A percentile compares a stretch with the other conserved stretches of the same genome.
Conservation (phyloP, 2,329 filamentous ascomycete species). For the Sporothrix phasma region DNA sequence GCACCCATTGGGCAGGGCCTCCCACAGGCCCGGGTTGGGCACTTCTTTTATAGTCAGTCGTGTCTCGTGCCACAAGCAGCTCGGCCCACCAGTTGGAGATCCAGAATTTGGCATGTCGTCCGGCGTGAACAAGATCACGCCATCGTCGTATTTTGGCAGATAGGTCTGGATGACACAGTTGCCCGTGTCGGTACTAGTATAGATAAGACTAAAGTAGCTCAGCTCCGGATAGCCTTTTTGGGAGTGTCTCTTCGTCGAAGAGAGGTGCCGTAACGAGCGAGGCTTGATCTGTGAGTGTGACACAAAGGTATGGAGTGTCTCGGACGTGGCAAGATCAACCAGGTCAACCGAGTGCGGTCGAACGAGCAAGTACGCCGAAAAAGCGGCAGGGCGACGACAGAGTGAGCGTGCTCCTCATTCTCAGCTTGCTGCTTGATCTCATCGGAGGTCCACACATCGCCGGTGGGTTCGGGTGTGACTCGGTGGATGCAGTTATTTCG, state of each 20-base stretch:
- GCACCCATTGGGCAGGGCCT: slow-evolving; percentile 48
- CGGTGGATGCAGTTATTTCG: slow-evolving; percentile 42
- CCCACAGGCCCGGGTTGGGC: slow-evolving; percentile 56
- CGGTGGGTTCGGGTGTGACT: slow-evolving; percentile 32
- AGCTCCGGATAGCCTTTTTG: slow-evolving; percentile 47
- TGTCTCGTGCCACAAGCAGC: slow-evolving; percentile 42
- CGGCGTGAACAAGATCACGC: slow-evolving; percentile 50
- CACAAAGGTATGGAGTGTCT: slow-evolving; percentile 50
- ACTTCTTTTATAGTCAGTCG: slow-evolving; percentile 44
- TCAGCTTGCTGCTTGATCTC: slow-evolving; percentile 33
- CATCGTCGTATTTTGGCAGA: slow-evolving; percentile 41
- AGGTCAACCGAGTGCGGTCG: slow-evolving; percentile 47
- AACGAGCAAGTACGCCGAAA: slow-evolving; percentile 52
- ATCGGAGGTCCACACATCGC: slow-evolving; percentile 40
- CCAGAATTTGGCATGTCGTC: slow-evolving; percentile 28
- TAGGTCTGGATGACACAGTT: slow-evolving; percentile 58
- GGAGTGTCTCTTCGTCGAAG: slow-evolving; percentile 41
- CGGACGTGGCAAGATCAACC: slow-evolving; percentile 48
- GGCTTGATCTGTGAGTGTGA: slow-evolving; percentile 46
- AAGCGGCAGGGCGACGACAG: slow-evolving; percentile 48
- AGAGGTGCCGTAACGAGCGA: slow-evolving; percentile 50
- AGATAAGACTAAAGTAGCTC: slow-evolving; percentile 53
- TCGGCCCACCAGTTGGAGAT: slow-evolving; percentile 29
- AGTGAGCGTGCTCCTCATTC: slow-evolving; percentile 38
- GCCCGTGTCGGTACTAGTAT: slow-evolving; percentile 47